Evolutionary conservation across 1,284 basidiomycete genomes (phyloP), one percentile per base, ranked within the genome.

Genomic region (Trichosporon inkin): DNA sequence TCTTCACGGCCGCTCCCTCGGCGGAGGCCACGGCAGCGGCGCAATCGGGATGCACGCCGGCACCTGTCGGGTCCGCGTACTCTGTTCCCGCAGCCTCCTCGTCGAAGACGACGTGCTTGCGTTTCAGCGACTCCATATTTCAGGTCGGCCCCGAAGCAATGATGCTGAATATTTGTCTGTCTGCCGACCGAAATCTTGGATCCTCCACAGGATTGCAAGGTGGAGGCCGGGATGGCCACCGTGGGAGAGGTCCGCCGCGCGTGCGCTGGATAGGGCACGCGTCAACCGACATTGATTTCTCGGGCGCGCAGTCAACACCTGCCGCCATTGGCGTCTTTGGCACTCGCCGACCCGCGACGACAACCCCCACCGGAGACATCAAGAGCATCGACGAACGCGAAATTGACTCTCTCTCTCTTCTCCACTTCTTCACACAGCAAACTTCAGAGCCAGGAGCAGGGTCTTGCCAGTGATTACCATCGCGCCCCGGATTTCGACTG

Each of bases 41-140:
- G 7, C 64, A 62, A 38, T 63, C 57, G 20, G 62, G 57, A 39
- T 63, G 62, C 16, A 61, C 34, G 17, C 39, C 47, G 4, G 34
- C 10, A 17, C n/a, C 35, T 22, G 57, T 4, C 11, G 20, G 17
- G 10, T 24, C 40, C 8, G 34, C 17, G 3, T 44, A 44, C n/a
- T 41, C 58, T 3, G 24, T 28, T 24, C 20, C 36, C 13, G 56
- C 54, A 10, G 34, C 52, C 8, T 32, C 20, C 11, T 56, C 55
- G 55, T 53, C 55, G 53, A 70, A 70, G 20, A 62, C 57, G 56
- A 67, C 67, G 55, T 69, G 70, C 59, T 70, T 71, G 52, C 70
- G 65, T 40, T 69, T 70, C 38, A 62, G 57, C 19, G 60, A 53
- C 59, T 63, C 62, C 32, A 53, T 66, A 20, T 24, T 8, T 55